Conservation (phyloP, 148 eudicot genomes). For the Nyssa sinensis region DNA sequence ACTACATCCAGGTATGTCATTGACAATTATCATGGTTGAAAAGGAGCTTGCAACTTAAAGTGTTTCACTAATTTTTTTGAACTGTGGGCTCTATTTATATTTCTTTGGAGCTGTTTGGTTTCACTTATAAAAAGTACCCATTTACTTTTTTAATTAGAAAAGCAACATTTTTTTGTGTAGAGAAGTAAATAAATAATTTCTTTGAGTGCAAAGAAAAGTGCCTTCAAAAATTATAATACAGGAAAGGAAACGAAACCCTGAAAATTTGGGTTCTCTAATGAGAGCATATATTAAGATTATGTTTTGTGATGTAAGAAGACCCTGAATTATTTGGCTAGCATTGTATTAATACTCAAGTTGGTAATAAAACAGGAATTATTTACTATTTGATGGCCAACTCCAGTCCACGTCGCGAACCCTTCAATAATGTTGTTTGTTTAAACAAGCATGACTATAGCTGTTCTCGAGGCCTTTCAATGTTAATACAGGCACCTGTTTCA, state of each 20-base stretch:
- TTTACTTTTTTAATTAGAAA: too few species aligned
- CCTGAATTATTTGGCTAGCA: not conserved
- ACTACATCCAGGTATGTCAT: constrained; percentile 66
- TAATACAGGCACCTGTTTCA: too few species aligned
- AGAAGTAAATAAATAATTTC: too few species aligned
- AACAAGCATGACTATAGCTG: not conserved
- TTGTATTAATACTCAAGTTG: not conserved
- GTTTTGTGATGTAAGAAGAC: not conserved
- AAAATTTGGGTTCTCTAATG: not conserved
- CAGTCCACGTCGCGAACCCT: too few species aligned
- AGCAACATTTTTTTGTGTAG: too few species aligned
- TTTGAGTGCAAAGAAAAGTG: too few species aligned
- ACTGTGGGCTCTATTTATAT: too few species aligned
- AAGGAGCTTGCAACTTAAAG: not conserved
- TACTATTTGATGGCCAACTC: too few species aligned
- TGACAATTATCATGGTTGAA: not conserved
- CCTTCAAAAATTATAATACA: too few species aligned
- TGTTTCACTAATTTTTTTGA: not conserved
- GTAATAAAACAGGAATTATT: not conserved
- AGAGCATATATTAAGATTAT: not conserved
- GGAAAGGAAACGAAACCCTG: not conserved
- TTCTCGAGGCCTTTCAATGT: not conserved
- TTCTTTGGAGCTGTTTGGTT: too few species aligned
- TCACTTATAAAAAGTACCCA: too few species aligned
- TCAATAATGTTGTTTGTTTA: too few species aligned